Conservation (phyloP, 2,329 filamentous ascomycete genomes). For the Botrytis pseudocinerea region DNA sequence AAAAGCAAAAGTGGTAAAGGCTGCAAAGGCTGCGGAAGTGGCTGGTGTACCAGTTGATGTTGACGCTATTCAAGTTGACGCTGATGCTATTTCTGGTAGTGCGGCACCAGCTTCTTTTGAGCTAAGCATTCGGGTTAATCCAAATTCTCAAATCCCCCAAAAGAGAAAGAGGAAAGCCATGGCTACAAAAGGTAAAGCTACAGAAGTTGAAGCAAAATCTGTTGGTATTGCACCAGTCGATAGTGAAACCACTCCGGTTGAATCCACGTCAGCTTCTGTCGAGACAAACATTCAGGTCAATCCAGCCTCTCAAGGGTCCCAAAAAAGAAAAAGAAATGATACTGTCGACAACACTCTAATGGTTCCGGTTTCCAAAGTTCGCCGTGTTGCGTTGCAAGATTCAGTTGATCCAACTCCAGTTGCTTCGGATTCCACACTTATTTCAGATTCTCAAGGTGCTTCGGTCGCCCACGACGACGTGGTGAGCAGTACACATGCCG, state of each 20-base stretch:
- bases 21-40: background rate
- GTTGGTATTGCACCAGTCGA: background rate
- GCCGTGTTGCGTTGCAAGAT: conserved; percentile 35
- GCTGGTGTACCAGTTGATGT: background rate
- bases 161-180: background rate
- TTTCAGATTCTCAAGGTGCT: background rate
- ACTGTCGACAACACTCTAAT: background rate
- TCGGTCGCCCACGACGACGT: background rate
- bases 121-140: conserved; percentile 1
- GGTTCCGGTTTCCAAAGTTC: conserved; percentile 40
- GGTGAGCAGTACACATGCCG: background rate
- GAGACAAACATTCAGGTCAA: background rate
- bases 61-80: background rate
- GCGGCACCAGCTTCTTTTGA: background rate
- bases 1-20: background rate
- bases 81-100: background rate
- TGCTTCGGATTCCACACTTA: background rate
- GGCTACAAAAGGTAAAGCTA: background rate
- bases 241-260: background rate
- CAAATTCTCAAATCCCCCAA: background rate
- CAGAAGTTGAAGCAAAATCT: background rate
- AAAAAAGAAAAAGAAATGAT: background rate
- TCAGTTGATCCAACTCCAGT: background rate
- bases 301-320: background rate
- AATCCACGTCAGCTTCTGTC: background rate